These are phyloP conservation scores for Peronospora tabacina DNA, from an alignment of 352 stramenopile species.

Conservation along the genomic window DNA sequence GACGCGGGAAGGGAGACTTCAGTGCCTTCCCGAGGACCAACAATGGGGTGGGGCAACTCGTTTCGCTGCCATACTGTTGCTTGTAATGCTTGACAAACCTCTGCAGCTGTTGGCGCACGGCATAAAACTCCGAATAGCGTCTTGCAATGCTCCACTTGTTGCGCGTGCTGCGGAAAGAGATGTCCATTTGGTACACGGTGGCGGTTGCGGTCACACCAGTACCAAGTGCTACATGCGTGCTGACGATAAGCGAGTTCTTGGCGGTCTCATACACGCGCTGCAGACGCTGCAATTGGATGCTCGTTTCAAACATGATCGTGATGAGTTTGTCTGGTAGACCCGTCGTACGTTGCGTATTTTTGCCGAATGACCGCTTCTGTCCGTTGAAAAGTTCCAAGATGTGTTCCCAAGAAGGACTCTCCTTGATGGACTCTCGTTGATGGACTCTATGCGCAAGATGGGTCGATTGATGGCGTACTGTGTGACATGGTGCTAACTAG, in stretches of 20 bases:
- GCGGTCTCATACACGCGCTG: conserved; percentile 67
- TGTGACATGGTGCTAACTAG: no score
- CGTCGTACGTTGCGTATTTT: no score
- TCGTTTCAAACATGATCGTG: conserved; percentile 38
- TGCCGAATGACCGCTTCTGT: no score
- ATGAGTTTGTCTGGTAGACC: conserved; percentile 2
- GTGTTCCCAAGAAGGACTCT: no score
- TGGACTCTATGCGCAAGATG: no score
- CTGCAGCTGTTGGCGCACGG: conserved; percentile 47
- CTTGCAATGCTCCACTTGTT: conserved; percentile 86
- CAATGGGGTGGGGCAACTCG: conserved; percentile 15
- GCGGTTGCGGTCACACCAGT: conserved; percentile 38
- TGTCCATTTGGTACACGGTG: conserved; percentile 85
- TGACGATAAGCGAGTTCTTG: conserved; percentile 76
- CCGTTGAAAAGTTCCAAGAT: no score
- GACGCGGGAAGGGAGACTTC: conserved; percentile 50
- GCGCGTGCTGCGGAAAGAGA: conserved; percentile 74
- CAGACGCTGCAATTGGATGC: conserved; percentile 49
- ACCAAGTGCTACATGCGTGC: conserved; percentile 57
- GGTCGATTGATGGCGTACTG: no score
- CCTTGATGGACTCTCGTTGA: no score
- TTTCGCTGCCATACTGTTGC: conserved; percentile 14
- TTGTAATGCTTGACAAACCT: conserved; percentile 69
- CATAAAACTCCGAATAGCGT: conserved; percentile 83
- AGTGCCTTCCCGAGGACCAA: conserved; percentile 48